Evolutionary conservation across 306 rosid species (phyloP), one percentile per base, ranked within the genome.

Genomic region (Trichosanthes truncata): DNA sequence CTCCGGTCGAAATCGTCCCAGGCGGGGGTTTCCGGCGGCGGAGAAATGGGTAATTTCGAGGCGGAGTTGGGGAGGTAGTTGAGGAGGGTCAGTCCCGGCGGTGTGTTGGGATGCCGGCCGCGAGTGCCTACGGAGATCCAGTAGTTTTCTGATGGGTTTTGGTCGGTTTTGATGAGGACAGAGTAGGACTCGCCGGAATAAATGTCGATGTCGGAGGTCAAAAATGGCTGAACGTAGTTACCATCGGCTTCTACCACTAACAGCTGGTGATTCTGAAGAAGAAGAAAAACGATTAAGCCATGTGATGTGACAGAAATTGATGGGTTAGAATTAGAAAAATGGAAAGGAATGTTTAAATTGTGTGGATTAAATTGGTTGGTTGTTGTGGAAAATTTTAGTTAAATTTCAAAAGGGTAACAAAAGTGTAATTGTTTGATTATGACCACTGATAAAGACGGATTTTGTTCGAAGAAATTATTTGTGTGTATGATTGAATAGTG

Each of bases 171-270:
- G 13, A 92, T 61, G 5, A 94, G 91, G 1, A 94, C 88, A 10
- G 97, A 94, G 85, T 94, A 94, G 80, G 82, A 88, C 52, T 94
- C 97, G 9, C 97, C 93, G 0, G 98, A 89, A 81, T 94, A 94
- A 18, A 94, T 92, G 82, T 94, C 97, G 2, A 94, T 69, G 76
- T 92, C 90, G n/a, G 84, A 81, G 0, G 89, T 88, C 0, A 3
- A 57, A 13, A 92, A 92, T 62, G 98, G 97, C 4, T 87, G 80
- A 0, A 94, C 86, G n/a, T 92, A 87, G 78, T 94, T 92, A 45
- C 95, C 97, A n/a, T 92, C 97, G 0, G 95, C 97, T 81, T 94
- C 98, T 65, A 92, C 95, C 80, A 92, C 97, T 67, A 87, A 20
- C 78, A 94, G 63, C 49, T 85, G 86, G 92, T 94, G 98, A 84